A percentile compares a stretch with the other conserved stretches of the same genome.
These are phyloP conservation scores for Solanum gracilifrons DNA, from an alignment of 257 asterid species.

Conservation along the genomic window DNA sequence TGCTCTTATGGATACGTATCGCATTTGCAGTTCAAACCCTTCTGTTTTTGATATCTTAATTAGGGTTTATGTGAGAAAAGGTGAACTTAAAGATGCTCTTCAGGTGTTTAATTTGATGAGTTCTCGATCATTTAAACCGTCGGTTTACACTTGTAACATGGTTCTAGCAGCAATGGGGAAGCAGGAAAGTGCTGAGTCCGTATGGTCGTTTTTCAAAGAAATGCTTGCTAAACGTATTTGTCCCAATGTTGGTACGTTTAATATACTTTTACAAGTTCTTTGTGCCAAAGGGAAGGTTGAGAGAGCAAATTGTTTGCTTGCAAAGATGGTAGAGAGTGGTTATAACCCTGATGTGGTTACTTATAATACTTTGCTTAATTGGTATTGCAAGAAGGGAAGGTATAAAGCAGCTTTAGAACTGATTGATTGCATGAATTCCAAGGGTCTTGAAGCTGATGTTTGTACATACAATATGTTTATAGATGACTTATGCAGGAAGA, in stretches of 20 bases:
- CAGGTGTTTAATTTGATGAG: conserved; percentile 53
- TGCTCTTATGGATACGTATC: conserved; percentile 64
- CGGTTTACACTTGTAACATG: conserved; percentile 70
- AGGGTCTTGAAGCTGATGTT: conserved; percentile 68
- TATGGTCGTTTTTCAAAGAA: conserved; percentile 71
- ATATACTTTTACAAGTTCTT: conserved; percentile 57
- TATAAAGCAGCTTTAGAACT: conserved; percentile 55
- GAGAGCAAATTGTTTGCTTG: conserved; percentile 52
- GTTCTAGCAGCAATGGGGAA: conserved; percentile 49
- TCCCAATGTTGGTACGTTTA: conserved; percentile 63
- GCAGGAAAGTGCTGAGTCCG: conserved; percentile 20
- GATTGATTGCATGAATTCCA: conserved; percentile 63
- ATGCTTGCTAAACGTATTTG: conserved; percentile 50
- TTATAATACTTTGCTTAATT: conserved; percentile 73
- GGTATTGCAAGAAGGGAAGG: conserved; percentile 75
- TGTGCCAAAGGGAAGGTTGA: conserved; percentile 62
- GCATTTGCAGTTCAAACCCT: conserved; percentile 80
- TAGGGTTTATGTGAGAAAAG: conserved; percentile 52
- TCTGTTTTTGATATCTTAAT: conserved; percentile 80
- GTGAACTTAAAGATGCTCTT: conserved; percentile 40
- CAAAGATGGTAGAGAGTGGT: conserved; percentile 85
- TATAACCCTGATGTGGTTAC: conserved; percentile 71
- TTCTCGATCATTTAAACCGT: conserved; percentile 52
- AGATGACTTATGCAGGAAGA: conserved; percentile 58
- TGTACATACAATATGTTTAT: conserved; percentile 74